Evolutionary conservation across 2,329 filamentous ascomycete species (phyloP).

Genomic region (Bipolaris cookei): DNA sequence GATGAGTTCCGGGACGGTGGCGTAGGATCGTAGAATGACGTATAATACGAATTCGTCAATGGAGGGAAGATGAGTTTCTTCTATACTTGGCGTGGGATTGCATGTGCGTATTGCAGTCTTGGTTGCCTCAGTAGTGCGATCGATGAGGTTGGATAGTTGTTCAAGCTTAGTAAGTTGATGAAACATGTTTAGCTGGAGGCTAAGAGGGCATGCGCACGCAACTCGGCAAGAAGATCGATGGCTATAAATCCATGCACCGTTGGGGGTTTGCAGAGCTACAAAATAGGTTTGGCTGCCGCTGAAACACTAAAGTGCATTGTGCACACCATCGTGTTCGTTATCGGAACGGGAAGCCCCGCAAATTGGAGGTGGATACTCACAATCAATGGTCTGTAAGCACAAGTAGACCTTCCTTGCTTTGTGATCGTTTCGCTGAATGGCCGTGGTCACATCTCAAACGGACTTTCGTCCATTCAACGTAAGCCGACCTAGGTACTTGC

Average conservation of each 20-base stretch:
- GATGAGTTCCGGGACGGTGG: slow-evolving; percentile 96
- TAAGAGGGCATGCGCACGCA: neutral
- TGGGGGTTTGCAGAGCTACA: neutral
- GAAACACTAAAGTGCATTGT: neutral
- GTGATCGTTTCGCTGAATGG: neutral
- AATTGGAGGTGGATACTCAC: neutral
- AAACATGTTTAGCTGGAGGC: neutral
- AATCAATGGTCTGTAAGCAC: slow-evolving; percentile 1
- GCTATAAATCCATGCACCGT: slow-evolving; percentile 1
- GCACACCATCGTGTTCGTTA: neutral
- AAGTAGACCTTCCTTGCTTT: neutral
- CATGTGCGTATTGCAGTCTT: slow-evolving; percentile 79
- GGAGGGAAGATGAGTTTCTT: slow-evolving; percentile 67
- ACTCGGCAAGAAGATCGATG: neutral
- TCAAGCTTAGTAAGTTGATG: slow-evolving; percentile 60
- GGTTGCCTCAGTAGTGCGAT: slow-evolving; percentile 75
- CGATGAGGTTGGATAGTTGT: slow-evolving; percentile 76
- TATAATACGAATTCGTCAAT: slow-evolving; percentile 90
- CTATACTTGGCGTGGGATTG: slow-evolving; percentile 54
- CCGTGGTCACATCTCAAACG: neutral
- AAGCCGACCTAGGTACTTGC: neutral
- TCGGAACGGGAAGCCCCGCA: neutral
- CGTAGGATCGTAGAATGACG: slow-evolving; percentile 87
- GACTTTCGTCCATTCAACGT: neutral
- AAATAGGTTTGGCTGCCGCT: neutral